These are phyloP conservation scores for Leishmania guyanensis DNA, from an alignment of 208 protist species.

Conservation along the genomic window DNA sequence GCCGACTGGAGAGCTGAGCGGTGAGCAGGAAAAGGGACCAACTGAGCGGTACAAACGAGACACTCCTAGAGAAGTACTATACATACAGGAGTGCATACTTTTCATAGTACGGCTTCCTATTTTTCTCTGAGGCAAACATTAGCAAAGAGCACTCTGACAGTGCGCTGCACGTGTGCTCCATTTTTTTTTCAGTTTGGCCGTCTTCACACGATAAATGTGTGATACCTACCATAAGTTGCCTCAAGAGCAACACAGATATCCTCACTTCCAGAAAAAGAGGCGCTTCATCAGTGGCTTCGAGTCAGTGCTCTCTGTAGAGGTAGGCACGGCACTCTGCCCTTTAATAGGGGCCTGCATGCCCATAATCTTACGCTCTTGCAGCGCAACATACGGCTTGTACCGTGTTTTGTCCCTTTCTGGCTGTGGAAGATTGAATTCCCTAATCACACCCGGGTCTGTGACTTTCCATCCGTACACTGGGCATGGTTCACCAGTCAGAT, in stretches of 20 bases:
- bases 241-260: neutral
- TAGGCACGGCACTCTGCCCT: slow-evolving; percentile 1
- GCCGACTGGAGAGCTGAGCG: neutral
- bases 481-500: slow-evolving; percentile 90
- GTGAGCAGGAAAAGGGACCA: neutral
- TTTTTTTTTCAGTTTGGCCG: slow-evolving; percentile 4
- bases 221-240: neutral
- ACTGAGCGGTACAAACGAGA: neutral
- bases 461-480: slow-evolving; percentile 90
- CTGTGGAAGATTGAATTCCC: slow-evolving; percentile 80
- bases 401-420: slow-evolving; percentile 68
- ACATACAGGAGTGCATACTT: neutral
- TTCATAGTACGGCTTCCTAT: neutral
- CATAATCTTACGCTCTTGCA: slow-evolving; percentile 88
- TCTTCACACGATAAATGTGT: neutral
- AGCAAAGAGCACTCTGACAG: neutral
- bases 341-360: slow-evolving; percentile 31
- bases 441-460: slow-evolving; percentile 77
- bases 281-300: slow-evolving; percentile 85
- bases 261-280: slow-evolving; percentile 90
- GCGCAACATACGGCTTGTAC: slow-evolving; percentile 89
- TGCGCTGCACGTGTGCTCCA: neutral
- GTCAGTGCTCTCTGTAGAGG: slow-evolving; percentile 18
- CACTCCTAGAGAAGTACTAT: neutral
- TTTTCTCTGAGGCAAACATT: neutral